phyloP scores from a whole-genome alignment of 192 early-diverging fungal species.

The Podila epigama region DNA sequence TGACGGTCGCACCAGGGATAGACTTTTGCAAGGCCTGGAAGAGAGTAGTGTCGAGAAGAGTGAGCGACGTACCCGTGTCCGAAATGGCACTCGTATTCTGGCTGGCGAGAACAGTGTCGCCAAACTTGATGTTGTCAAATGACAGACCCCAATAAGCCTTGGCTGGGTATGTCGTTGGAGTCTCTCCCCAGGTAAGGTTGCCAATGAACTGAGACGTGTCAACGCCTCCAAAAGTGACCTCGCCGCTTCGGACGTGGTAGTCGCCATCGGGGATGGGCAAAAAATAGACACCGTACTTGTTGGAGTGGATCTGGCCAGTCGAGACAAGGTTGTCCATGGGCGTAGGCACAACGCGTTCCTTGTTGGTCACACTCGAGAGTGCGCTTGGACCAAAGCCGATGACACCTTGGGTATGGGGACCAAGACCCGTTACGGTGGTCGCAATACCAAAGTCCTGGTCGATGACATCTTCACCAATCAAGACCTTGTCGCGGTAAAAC shows the following conservation, averaged over 20 bases:
- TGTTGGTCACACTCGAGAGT: conserved; percentile 1
- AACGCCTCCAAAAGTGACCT: conserved; percentile 35
- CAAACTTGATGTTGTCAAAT: conserved; percentile 9
- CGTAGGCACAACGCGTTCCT: conserved; percentile 15
- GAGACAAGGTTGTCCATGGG: conserved; percentile 16
- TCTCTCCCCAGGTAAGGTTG: conserved; percentile 13
- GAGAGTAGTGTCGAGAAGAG: neutral
- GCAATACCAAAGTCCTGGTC: conserved; percentile 24
- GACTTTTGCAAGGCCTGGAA: neutral
- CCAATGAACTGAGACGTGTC: conserved; percentile 16
- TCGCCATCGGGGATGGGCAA: conserved; percentile 8
- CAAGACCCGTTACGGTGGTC: conserved; percentile 9
- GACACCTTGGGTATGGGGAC: neutral
- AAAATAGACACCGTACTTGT: conserved; percentile 35
- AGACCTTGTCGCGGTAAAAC: conserved; percentile 16
- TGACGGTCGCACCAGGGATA: conserved; percentile 3
- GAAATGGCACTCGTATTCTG: neutral
- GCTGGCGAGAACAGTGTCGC: neutral
- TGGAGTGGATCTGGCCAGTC: conserved; percentile 1
- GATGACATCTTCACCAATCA: conserved; percentile 1
- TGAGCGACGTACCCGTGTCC: conserved; percentile 35
- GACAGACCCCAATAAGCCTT: conserved; percentile 35
- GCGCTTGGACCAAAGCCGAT: conserved; percentile 5
- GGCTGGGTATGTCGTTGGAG: neutral
- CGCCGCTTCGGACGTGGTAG: conserved; percentile 7